A percentile compares a stretch with the other conserved stretches of the same genome.
These are phyloP conservation scores for Pulveroboletus frians DNA, from an alignment of 768 basidiomycete species.

Conservation along the genomic window DNA sequence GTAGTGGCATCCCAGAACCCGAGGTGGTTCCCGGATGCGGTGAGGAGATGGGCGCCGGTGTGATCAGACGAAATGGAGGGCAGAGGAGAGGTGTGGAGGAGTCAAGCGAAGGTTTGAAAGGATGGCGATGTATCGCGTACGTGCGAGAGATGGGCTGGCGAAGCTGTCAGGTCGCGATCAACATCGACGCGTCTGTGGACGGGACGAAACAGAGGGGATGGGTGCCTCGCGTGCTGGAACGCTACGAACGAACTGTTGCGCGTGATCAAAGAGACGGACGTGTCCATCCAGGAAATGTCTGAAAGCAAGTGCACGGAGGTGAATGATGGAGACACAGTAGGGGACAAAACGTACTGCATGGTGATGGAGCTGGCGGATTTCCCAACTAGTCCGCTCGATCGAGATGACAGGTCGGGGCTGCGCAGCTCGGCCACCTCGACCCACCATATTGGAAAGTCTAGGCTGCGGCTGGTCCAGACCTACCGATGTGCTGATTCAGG, in stretches of 20 bases:
- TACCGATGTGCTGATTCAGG: too few relatives aligned
- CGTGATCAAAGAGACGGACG: constrained; percentile 68
- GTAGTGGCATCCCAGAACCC: constrained; percentile 70
- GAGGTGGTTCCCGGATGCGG: constrained; percentile 82
- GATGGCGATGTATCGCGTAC: constrained; percentile 2
- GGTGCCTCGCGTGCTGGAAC: constrained; percentile 56
- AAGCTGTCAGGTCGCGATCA: constrained; percentile 68
- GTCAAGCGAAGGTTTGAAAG: constrained; percentile 43
- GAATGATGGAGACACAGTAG: not conserved
- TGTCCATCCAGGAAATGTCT: constrained; percentile 68
- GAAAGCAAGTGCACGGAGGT: not conserved
- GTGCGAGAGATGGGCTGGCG: constrained; percentile 37
- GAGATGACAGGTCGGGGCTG: too few relatives aligned
- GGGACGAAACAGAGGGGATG: constrained; percentile 61
- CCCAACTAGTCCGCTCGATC: too few relatives aligned
- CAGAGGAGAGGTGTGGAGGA: constrained; percentile 74
- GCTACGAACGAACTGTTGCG: constrained; percentile 50
- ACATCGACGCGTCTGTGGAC: constrained; percentile 29
- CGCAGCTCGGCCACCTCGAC: too few relatives aligned
- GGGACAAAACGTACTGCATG: constrained; percentile 10
- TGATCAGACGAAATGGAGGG: constrained; percentile 59
- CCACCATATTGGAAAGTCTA: too few relatives aligned
- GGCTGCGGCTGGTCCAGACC: too few relatives aligned
- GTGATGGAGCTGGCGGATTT: too few relatives aligned
- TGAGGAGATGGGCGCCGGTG: constrained; percentile 62